These are phyloP conservation scores for Arabidopsis hybrid DNA, from an alignment of 441 rosid species.

Conservation along the genomic window DNA sequence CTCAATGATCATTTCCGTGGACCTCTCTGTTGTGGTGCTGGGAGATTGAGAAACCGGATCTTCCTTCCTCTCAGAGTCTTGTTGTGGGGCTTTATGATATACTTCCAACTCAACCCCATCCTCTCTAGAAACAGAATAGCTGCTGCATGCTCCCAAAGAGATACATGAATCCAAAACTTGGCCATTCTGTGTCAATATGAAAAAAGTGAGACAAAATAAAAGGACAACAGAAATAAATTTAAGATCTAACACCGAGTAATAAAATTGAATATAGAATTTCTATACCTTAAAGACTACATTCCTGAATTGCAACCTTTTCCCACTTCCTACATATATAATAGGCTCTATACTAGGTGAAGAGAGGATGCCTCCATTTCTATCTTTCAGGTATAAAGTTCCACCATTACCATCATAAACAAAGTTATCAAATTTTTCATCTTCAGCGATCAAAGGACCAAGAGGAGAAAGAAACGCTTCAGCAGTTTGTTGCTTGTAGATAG, in stretches of 20 bases:
- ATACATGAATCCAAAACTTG: slow-evolving; percentile 89
- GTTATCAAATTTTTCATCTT: slow-evolving; percentile 75
- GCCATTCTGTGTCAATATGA: slow-evolving; percentile 68
- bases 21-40: slow-evolving; percentile 54
- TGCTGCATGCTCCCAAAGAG: slow-evolving; percentile 80
- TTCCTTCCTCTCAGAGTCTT: slow-evolving; percentile 51
- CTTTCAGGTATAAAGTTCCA: slow-evolving; percentile 76
- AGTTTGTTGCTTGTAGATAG: slow-evolving; percentile 70
- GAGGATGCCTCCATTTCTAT: slow-evolving; percentile 69
- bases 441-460: slow-evolving; percentile 82
- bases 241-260: slow-evolving; percentile 4
- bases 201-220: slow-evolving; percentile 30
- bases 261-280: slow-evolving; percentile 10
- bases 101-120: slow-evolving; percentile 73
- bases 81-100: slow-evolving; percentile 51
- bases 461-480: slow-evolving; percentile 83
- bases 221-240: slow-evolving; percentile 16
- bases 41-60: slow-evolving; percentile 50
- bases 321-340: slow-evolving; percentile 79
- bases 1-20: slow-evolving; percentile 74
- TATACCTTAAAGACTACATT: slow-evolving; percentile 87
- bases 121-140: slow-evolving; percentile 75
- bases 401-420: slow-evolving; percentile 95
- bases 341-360: slow-evolving; percentile 77
- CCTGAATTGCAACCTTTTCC: slow-evolving; percentile 81